phyloP scores from a whole-genome alignment of 1,284 basidiomycete species.

The Singerocomus rubriflavus region DNA sequence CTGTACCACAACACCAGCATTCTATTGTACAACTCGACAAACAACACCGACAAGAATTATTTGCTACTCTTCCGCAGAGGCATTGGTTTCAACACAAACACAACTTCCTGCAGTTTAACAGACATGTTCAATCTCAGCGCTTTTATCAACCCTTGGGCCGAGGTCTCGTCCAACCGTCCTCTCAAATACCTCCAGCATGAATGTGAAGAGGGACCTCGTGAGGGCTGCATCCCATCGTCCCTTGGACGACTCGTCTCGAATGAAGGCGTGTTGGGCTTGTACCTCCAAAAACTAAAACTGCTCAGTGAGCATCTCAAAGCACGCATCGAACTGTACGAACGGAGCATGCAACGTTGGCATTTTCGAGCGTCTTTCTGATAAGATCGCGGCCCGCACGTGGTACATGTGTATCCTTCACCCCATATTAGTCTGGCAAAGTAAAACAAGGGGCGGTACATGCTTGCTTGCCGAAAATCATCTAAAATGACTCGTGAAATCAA shows the following conservation, averaged over 20 bases:
- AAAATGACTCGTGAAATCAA: conserved; percentile 3
- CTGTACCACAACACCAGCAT: too few relatives aligned
- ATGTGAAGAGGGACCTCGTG: conserved; percentile 74
- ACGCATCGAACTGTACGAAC: conserved; percentile 40
- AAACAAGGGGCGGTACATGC: conserved; percentile 35
- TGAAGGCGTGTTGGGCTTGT: conserved; percentile 92
- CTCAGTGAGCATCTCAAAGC: neutral
- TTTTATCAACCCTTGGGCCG: conserved; percentile 54
- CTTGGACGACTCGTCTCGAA: conserved; percentile 87
- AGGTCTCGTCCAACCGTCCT: conserved; percentile 81
- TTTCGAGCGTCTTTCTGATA: conserved; percentile 78
- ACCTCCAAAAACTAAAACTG: conserved; percentile 78
- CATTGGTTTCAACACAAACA: conserved; percentile 15
- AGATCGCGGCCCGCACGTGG: conserved; percentile 80
- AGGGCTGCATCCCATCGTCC: conserved; percentile 92
- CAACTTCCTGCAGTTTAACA: conserved; percentile 11
- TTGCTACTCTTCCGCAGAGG: conserved; percentile 8
- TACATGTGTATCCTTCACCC: conserved; percentile 77
- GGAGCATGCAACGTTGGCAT: conserved; percentile 66
- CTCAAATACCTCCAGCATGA: conserved; percentile 93
- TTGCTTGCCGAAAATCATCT: conserved; percentile 95
- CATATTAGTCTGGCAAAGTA: neutral
- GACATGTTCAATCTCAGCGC: conserved; percentile 65
- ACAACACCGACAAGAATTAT: neutral
- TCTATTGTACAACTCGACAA: too few relatives aligned